Percentiles rank a stretch among this genome's conserved stretches.
Evolutionary conservation across 495 filamentous ascomycete species (phyloP).

Genomic region (Thermochaetoides thermophila): DNA sequence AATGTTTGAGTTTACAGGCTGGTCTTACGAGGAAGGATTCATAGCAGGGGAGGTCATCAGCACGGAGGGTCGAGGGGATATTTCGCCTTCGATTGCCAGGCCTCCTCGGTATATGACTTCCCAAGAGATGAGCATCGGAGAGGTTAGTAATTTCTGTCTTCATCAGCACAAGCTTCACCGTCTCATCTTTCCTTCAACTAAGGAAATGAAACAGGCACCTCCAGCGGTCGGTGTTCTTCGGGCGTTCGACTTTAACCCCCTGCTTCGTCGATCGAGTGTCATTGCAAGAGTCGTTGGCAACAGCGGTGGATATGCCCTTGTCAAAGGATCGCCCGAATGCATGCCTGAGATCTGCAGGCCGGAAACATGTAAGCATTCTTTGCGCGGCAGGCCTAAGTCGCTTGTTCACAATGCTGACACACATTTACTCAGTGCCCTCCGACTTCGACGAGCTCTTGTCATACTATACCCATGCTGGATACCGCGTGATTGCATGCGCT

Average conservation of each 20-base stretch:
- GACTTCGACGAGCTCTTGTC: constrained; percentile 81
- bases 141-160: no score
- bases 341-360: constrained; percentile 82
- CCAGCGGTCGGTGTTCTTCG: constrained; percentile 82
- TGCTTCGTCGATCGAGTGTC: constrained; percentile 87
- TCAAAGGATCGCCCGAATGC: constrained; percentile 94
- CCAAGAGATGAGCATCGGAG: constrained; percentile 28
- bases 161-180: no score
- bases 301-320: constrained; percentile 65
- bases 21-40: constrained; percentile 81
- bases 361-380: constrained; percentile 51
- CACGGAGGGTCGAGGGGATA: constrained; percentile 49
- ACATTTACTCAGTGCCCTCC: constrained; percentile 47
- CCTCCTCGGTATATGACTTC: constrained; percentile 52
- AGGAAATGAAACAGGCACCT: no score
- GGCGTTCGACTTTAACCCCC: constrained; percentile 89
- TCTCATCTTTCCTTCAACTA: no score
- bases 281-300: constrained; percentile 77
- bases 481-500: constrained; percentile 93
- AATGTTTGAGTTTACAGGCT: constrained; percentile 97
- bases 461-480: constrained; percentile 89
- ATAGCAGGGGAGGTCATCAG: constrained; percentile 40
- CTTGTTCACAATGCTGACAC: constrained; percentile 1
- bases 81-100: constrained; percentile 69
- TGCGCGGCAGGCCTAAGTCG: neutral